Base-by-base conservation (phyloP, 83 land plant genomes). In the Picea abies region DNA sequence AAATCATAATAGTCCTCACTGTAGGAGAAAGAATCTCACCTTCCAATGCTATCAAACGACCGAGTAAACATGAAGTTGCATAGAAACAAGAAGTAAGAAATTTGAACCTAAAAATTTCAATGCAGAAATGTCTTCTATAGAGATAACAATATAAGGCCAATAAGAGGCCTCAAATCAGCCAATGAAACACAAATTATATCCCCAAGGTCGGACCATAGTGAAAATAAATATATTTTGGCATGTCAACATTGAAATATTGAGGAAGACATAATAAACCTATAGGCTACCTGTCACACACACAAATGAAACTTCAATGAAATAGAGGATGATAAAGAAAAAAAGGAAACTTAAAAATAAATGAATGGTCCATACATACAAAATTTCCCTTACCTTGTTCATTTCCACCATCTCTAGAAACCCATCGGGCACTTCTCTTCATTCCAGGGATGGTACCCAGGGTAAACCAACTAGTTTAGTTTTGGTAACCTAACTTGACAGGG, bases 11-110 rank as follows among this genome's bases (percentile, higher is more conserved):
- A 78, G n/a, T 23, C 65, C 25, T 64, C 62, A 63, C 62, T 44
- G n/a, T 20, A 52, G 61, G 52, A 10, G 65, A 26, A 17, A 37
- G 52, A 32, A 60, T n/a, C 35, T 82, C 67, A 97, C 99, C 98
- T 97, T 86, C 88, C 98, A 47, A 87, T 72, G 79, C 81, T 80
- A 84, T 97, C 99, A 89, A 89, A 97, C 41, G 95, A 97, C 16
- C 99, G 98, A 9, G 96, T 89, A 35, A 93, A 79, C 23, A 96
- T 85, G 66, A 86, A 91, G 80, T 96, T 96, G 94, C 84, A 66
- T 83, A 60, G 77, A 3, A 83, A 64, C 37, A 20, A 67, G 1
- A 17, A 68, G 58, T 49, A 2, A 82, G n/a, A 22, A 62, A 17
- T 19, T 22, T 41, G 44, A 35, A 39, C 26, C 2, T 9, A 64